Evolutionary conservation across 2,329 filamentous ascomycete genomes (phyloP).

Genomic region (Diaporthe eres): DNA sequence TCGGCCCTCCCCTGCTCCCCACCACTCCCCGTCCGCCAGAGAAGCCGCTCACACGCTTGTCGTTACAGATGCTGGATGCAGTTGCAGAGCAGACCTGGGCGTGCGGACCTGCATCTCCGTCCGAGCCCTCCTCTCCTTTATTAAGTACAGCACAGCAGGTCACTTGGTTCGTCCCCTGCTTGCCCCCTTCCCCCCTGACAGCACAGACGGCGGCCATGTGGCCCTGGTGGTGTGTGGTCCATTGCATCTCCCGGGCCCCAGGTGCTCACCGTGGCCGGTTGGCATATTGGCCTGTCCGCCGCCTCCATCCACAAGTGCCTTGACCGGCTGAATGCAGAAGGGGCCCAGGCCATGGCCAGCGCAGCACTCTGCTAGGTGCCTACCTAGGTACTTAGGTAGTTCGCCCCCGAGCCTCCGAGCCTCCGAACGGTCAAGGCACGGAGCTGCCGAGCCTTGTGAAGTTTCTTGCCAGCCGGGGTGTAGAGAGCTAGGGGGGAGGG

Average conservation of each 20-base stretch:
- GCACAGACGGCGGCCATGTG: slow-evolving; percentile 13
- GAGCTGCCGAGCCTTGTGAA: slow-evolving; percentile 13
- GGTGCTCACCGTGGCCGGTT: slow-evolving; percentile 12
- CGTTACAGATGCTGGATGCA: slow-evolving; percentile 35
- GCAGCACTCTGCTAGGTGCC: neutral
- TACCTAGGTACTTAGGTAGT: neutral
- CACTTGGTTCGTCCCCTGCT: slow-evolving; percentile 3
- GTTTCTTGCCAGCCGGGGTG: neutral
- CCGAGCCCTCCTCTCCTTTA: neutral
- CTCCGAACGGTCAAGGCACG: slow-evolving; percentile 22
- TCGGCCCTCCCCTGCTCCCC: neutral
- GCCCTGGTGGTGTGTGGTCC: neutral
- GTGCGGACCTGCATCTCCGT: slow-evolving; percentile 1
- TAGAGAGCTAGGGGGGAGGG: too few relatives aligned
- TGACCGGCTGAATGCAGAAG: slow-evolving; percentile 6
- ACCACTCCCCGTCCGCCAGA: slow-evolving; percentile 15
- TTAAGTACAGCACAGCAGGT: neutral
- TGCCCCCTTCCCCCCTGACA: neutral
- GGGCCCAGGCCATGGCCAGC: neutral
- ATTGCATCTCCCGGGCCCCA: neutral
- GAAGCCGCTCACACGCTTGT: slow-evolving; percentile 28
- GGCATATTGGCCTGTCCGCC: neutral
- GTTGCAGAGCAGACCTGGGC: slow-evolving; percentile 10
- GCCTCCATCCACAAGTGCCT: neutral
- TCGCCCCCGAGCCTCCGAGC: slow-evolving; percentile 10